phyloP scores from a whole-genome alignment of 2,329 filamentous ascomycete species.

The Paecilomyces dactylethromorphus region DNA sequence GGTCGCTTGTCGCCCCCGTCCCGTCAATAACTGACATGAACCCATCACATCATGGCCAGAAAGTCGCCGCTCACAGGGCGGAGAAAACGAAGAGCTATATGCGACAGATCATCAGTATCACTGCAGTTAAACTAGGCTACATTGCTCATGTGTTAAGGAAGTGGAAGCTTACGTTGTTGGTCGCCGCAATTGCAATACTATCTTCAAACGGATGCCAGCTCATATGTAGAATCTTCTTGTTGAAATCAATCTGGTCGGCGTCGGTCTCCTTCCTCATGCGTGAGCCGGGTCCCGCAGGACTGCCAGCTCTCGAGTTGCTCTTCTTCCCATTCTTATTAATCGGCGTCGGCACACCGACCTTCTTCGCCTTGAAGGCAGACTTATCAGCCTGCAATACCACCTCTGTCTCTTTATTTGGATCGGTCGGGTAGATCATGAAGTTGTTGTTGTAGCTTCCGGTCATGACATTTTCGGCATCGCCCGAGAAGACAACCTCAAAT shows the following conservation, averaged over 20 bases:
- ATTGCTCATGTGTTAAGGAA: neutral
- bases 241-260: constrained; percentile 98
- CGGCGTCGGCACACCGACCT: constrained; percentile 93
- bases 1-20: neutral
- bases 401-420: constrained; percentile 92
- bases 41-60: constrained; percentile 1
- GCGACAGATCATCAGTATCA: constrained; percentile 9
- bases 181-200: constrained; percentile 98
- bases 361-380: constrained; percentile 99
- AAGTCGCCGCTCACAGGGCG: constrained; percentile 48
- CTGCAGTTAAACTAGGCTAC: neutral
- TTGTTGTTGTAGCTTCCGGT: constrained; percentile 99
- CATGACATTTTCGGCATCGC: constrained; percentile 98
- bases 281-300: constrained; percentile 80
- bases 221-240: constrained; percentile 99
- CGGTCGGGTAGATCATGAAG: constrained; percentile 99
- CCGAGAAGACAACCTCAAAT: constrained; percentile 98
- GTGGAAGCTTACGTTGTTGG: constrained; percentile 80
- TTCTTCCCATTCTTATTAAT: constrained; percentile 92
- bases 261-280: constrained; percentile 99
- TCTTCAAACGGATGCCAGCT: constrained; percentile 99
- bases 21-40: neutral
- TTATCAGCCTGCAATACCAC: constrained; percentile 97
- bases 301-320: constrained; percentile 77
- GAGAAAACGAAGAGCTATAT: constrained; percentile 70